phyloP scores from a whole-genome alignment of 768 basidiomycete genomes.

The Filobasidium floriforme region DNA sequence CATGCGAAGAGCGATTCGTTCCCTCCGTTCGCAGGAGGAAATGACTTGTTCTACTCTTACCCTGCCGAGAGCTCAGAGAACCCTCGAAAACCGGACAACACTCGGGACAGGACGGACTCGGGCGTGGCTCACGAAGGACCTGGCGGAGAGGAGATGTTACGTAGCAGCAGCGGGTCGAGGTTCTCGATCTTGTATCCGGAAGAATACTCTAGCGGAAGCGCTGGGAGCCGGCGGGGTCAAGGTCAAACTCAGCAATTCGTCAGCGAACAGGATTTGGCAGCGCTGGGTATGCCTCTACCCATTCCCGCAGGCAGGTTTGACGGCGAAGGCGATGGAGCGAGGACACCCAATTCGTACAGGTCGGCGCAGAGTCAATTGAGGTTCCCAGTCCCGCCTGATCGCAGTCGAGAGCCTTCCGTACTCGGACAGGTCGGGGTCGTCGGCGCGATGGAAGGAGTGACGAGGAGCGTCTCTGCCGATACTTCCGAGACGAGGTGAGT shows the following conservation, averaged over 20 bases:
- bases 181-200: background rate
- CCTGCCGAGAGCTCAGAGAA: background rate
- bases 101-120: background rate
- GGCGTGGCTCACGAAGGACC: background rate
- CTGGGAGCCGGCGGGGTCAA: background rate
- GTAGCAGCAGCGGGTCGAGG: background rate
- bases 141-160: background rate
- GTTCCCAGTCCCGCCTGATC: constrained; percentile 1
- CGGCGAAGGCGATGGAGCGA: background rate
- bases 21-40: background rate
- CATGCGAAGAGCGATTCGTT: constrained; percentile 5
- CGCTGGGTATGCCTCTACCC: background rate
- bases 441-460: background rate
- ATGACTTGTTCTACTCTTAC: background rate
- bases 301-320: background rate
- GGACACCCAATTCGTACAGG: background rate
- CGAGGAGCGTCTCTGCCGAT: background rate
- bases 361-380: background rate
- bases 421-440: background rate
- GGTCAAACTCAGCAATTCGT: background rate
- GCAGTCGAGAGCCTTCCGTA: background rate
- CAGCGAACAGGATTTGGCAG: background rate
- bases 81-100: background rate
- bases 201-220: background rate
- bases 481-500: background rate